These are phyloP conservation scores for Caryopteris hybrid DNA, from an alignment of 305 asterid genomes.

Conservation along the genomic window DNA sequence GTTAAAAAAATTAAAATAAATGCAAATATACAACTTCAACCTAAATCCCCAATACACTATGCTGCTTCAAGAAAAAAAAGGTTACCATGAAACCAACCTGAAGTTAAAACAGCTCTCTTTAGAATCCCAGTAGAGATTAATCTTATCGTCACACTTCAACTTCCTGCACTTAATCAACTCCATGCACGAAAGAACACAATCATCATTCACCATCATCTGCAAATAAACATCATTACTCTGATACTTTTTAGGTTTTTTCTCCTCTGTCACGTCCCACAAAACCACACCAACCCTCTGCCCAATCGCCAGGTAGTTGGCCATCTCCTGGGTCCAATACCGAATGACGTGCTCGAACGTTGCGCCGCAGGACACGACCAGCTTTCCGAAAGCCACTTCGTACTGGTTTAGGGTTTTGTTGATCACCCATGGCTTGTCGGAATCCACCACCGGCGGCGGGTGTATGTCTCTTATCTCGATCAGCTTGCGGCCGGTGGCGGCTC, in stretches of 20 bases:
- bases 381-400: background rate
- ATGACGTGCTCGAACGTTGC: background rate
- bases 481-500: background rate
- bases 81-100: conserved; percentile 19
- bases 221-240: background rate
- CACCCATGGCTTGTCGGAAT: background rate
- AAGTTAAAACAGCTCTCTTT: background rate
- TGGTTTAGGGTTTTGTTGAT: background rate
- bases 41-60: too few relatives aligned
- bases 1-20: too few relatives aligned
- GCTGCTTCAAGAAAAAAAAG: too few relatives aligned
- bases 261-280: conserved; percentile 17
- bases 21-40: too few relatives aligned
- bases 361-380: background rate
- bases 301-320: background rate
- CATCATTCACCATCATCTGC: background rate
- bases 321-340: background rate
- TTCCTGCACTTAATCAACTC: conserved; percentile 1
- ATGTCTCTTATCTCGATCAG: conserved; percentile 17
- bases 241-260: background rate
- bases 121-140: conserved; percentile 13
- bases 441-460: background rate
- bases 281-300: conserved; percentile 4
- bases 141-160: conserved; percentile 2
- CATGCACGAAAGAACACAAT: background rate